These are phyloP conservation scores for Sporothrix mexicana DNA, from an alignment of 2,329 filamentous ascomycete species.

Conservation along the genomic window DNA sequence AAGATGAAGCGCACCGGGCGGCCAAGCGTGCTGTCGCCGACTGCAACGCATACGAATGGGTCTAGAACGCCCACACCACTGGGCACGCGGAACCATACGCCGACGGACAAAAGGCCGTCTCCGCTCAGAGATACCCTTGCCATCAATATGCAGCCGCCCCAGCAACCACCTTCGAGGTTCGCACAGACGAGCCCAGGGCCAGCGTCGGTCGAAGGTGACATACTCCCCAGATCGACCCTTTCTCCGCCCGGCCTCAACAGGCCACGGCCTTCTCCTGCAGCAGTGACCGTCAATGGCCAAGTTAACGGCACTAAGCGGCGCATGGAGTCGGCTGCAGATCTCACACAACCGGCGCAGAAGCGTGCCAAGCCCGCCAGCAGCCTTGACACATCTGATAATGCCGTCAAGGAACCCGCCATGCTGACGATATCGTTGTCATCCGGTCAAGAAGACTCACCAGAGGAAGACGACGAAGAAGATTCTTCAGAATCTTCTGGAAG, in stretches of 20 bases:
- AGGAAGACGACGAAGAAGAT: background rate
- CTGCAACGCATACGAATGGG: background rate
- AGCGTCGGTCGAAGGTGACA: background rate
- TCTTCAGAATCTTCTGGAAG: background rate
- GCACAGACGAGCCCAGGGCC: background rate
- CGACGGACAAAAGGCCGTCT: background rate
- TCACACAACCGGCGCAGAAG: background rate
- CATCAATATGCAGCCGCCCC: conserved; percentile 8
- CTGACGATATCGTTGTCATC: conserved; percentile 7
- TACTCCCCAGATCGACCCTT: background rate
- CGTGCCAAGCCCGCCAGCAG: background rate
- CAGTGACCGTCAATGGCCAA: background rate
- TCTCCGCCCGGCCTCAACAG: background rate
- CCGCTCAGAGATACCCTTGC: background rate
- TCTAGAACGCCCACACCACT: background rate
- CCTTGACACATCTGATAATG: background rate
- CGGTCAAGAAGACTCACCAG: background rate
- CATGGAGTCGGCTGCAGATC: background rate
- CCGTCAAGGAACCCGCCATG: no score
- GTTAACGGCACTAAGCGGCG: background rate
- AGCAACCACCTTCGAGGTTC: background rate
- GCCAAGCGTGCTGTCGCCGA: background rate
- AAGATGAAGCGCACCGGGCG: conserved; percentile 40
- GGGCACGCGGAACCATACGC: background rate
- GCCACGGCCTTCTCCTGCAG: background rate